Evolutionary conservation across 2,329 filamentous ascomycete species (phyloP).

Genomic region (Cytospora piceae): DNA sequence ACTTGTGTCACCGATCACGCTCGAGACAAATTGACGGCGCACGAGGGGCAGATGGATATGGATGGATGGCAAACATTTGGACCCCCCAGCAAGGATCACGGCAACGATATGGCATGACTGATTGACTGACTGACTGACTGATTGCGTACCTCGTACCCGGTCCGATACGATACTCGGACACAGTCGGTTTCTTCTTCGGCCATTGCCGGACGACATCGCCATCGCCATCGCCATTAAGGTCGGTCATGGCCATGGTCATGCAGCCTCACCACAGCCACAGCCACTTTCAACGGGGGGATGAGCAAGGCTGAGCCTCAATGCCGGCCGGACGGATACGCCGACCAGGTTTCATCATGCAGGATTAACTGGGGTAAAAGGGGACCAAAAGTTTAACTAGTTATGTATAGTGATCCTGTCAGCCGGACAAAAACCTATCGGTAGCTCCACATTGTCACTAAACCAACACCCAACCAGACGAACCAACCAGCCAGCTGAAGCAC

Average conservation of each 20-base stretch:
- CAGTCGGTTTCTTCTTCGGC: neutral
- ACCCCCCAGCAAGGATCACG: too few relatives aligned
- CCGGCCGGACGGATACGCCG: slow-evolving; percentile 13
- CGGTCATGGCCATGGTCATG: neutral
- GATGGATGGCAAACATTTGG: neutral
- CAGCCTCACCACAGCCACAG: neutral
- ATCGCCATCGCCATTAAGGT: neutral
- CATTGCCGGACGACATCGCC: neutral
- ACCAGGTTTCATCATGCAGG: neutral
- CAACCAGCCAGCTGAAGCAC: neutral
- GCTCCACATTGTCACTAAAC: too few relatives aligned
- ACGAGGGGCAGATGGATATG: neutral
- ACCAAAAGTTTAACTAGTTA: neutral
- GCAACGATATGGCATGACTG: too few relatives aligned
- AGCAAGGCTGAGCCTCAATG: slow-evolving; percentile 19
- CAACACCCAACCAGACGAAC: too few relatives aligned
- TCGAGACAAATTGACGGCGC: neutral
- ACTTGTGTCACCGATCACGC: neutral
- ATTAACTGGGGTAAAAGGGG: neutral
- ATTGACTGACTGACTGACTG: too few relatives aligned
- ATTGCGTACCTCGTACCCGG: neutral
- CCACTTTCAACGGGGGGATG: neutral
- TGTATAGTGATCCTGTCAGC: neutral
- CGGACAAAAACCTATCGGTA: neutral
- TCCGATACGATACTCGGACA: neutral